Percentiles rank a stretch among this genome's conserved stretches.
phyloP scores from a whole-genome alignment of 495 filamentous ascomycete species.

The Staphylotrichum longicolle region DNA sequence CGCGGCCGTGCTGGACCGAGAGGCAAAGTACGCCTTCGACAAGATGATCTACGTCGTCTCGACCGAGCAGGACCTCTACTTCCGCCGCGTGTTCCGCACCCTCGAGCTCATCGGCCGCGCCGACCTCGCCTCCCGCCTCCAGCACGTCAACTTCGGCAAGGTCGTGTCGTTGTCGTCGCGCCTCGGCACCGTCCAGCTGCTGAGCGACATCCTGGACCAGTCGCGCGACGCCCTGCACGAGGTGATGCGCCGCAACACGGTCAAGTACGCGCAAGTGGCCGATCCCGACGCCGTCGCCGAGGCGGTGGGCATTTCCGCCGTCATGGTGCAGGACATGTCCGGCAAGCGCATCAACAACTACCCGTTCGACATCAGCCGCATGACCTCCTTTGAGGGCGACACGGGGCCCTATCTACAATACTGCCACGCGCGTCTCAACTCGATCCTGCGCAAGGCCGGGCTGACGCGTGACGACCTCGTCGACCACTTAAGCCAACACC shows the following conservation, averaged over 20 bases:
- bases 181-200: slow-evolving; percentile 51
- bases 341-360: slow-evolving; percentile 65
- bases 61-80: slow-evolving; percentile 56
- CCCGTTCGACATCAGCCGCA: slow-evolving; percentile 58
- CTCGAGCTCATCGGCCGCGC: slow-evolving; percentile 55
- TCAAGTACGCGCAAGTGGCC: slow-evolving; percentile 59
- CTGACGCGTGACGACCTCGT: background rate
- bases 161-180: slow-evolving; percentile 63
- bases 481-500: too few relatives aligned
- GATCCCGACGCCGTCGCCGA: slow-evolving; percentile 55
- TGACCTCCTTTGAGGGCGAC: slow-evolving; percentile 71
- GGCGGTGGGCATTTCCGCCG: slow-evolving; percentile 58
- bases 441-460: slow-evolving; percentile 35
- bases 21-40: slow-evolving; percentile 60
- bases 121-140: slow-evolving; percentile 53
- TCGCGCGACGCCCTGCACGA: slow-evolving; percentile 62
- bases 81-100: slow-evolving; percentile 63
- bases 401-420: slow-evolving; percentile 69
- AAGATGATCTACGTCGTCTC: slow-evolving; percentile 70
- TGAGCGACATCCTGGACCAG: slow-evolving; percentile 60
- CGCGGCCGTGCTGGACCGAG: slow-evolving; percentile 55
- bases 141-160: slow-evolving; percentile 63
- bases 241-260: slow-evolving; percentile 58
- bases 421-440: slow-evolving; percentile 57
- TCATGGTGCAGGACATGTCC: slow-evolving; percentile 66